A percentile compares a stretch with the other conserved stretches of the same genome.
Evolutionary conservation across 164 flowering plant species (phyloP).

Genomic region (Vitis labrusca): DNA sequence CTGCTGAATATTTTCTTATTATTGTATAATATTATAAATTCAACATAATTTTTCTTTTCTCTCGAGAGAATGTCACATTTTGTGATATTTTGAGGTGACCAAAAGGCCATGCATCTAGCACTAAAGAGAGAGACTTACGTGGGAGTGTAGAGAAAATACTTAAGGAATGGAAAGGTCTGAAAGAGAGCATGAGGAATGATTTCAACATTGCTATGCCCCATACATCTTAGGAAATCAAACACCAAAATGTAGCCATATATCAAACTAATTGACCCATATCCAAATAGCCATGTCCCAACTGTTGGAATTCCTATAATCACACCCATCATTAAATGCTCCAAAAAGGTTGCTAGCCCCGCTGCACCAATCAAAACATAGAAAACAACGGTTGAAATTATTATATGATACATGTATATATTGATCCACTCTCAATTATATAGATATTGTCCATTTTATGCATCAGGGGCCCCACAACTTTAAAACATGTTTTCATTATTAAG

Average conservation of each 20-base stretch:
- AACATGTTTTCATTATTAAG: too few species aligned
- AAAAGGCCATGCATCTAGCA: too few species aligned
- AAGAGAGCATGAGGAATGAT: slow-evolving; percentile 52
- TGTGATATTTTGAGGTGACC: too few species aligned
- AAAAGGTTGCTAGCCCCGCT: slow-evolving; percentile 71
- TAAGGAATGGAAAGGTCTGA: slow-evolving; percentile 54
- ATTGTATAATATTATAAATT: too few species aligned
- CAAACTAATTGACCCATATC: slow-evolving; percentile 56
- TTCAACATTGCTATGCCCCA: slow-evolving; percentile 82
- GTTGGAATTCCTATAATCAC: slow-evolving; percentile 59
- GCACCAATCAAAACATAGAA: slow-evolving; percentile 19
- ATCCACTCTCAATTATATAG: too few species aligned
- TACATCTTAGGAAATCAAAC: slow-evolving; percentile 77
- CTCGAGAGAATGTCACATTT: too few species aligned
- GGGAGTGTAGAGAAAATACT: slow-evolving; percentile 70
- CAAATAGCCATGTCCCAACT: slow-evolving; percentile 47
- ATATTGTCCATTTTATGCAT: too few species aligned
- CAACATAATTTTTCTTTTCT: too few species aligned
- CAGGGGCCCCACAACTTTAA: too few species aligned
- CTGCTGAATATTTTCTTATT: too few species aligned
- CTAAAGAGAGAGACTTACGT: slow-evolving; percentile 50
- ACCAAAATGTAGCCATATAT: slow-evolving; percentile 50
- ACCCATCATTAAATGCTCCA: slow-evolving; percentile 66
- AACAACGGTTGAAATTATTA: background rate
- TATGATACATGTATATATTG: too few species aligned